Conservation (phyloP, 2,329 filamentous ascomycete genomes). For the Xylaria polymorpha region DNA sequence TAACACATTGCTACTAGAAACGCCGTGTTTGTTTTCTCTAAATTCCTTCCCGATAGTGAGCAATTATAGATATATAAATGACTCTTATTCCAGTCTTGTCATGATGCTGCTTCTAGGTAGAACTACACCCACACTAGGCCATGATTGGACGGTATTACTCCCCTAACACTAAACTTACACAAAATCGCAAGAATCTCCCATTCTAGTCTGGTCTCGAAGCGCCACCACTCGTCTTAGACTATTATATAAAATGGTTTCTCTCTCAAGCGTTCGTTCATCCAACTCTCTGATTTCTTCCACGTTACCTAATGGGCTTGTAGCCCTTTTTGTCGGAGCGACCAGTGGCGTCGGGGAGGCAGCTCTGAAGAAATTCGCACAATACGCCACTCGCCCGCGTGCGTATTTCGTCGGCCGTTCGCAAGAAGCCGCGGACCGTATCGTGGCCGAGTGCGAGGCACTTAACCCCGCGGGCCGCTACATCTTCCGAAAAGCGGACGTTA, state of each 20-base stretch:
- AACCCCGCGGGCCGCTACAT: conserved; percentile 59
- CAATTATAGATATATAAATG: not conserved
- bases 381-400: conserved; percentile 54
- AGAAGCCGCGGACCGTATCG: conserved; percentile 55
- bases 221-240: not conserved
- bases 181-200: not conserved
- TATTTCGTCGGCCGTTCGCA: conserved; percentile 63
- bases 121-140: not conserved
- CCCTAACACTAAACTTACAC: not conserved
- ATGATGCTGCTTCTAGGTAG: not conserved
- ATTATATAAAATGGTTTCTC: conserved; percentile 27
- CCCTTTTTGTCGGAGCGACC: conserved; percentile 63
- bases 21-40: not conserved
- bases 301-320: conserved; percentile 56
- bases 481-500: conserved; percentile 53
- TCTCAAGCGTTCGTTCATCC: conserved; percentile 42
- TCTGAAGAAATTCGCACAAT: conserved; percentile 58
- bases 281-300: conserved; percentile 49
- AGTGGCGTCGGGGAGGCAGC: conserved; percentile 63
- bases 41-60: not conserved
- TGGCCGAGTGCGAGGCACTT: conserved; percentile 55
- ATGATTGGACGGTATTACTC: not conserved
- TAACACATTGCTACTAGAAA: not conserved
- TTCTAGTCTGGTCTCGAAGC: not conserved
- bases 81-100: not conserved